Percentiles rank a stretch among this genome's conserved stretches.
Conservation (phyloP, 225 moss, liverwort and hornwort genomes). For the Antitrichia curtipendula region DNA sequence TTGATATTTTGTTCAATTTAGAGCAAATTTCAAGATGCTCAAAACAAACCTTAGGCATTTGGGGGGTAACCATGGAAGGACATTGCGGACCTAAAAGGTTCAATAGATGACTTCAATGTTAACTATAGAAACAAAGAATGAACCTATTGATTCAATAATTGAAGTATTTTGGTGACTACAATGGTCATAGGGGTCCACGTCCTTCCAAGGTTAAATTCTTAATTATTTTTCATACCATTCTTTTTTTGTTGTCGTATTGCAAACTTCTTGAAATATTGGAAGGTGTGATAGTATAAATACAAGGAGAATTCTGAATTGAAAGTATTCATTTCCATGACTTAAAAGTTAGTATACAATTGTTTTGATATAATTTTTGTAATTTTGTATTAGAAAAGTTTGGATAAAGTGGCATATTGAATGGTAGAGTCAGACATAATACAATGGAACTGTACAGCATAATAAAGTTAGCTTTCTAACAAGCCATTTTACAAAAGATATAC, state of each 20-base stretch:
- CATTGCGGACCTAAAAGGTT: fast-evolving
- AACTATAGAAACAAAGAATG: background rate
- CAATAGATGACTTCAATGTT: background rate
- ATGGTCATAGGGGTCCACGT: fast-evolving
- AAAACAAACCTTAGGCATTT: too few species aligned
- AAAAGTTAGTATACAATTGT: background rate
- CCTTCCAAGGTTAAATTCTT: fast-evolving
- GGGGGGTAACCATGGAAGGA: too few species aligned
- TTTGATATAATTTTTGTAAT: too few species aligned
- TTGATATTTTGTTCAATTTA: too few species aligned
- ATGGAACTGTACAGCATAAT: background rate
- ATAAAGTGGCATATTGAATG: background rate
- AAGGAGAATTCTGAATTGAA: background rate
- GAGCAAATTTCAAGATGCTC: too few species aligned
- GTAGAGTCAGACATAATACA: fast-evolving
- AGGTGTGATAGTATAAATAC: background rate
- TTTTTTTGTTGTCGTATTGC: background rate
- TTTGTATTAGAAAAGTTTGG: background rate
- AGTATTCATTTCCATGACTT: background rate
- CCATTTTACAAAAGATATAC: background rate
- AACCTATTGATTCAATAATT: background rate
- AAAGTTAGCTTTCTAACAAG: background rate
- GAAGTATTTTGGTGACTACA: background rate
- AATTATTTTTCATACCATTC: background rate
- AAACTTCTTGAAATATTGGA: background rate